A percentile compares a stretch with the other conserved stretches of the same genome.
Conservation (phyloP, 306 rosid species). For the Cicer yamashitae region DNA sequence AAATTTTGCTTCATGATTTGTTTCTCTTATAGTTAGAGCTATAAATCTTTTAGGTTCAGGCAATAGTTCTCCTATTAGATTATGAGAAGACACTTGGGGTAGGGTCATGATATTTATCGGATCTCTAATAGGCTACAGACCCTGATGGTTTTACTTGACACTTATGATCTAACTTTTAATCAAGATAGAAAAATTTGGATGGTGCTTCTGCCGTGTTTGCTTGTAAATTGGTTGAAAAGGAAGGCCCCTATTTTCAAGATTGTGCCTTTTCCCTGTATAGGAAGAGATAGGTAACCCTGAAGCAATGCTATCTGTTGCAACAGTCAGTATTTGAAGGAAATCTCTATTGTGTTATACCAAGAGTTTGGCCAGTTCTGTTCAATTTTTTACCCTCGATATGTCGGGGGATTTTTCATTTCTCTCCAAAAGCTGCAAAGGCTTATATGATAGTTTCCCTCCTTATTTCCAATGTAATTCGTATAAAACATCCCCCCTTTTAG, state of each 20-base stretch:
- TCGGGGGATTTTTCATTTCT: too few relatives aligned
- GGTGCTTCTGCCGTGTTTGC: not conserved
- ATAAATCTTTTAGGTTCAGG: constrained; percentile 5
- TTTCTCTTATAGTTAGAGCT: constrained; percentile 7
- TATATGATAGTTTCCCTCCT: not conserved
- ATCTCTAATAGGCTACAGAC: not conserved
- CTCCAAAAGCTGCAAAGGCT: constrained; percentile 6
- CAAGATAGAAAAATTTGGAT: constrained; percentile 4
- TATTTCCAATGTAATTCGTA: not conserved
- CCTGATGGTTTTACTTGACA: not conserved
- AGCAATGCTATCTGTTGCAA: not conserved
- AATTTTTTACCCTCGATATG: not conserved
- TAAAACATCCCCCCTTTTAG: not conserved
- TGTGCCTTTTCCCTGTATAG: not conserved
- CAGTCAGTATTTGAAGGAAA: constrained; percentile 8
- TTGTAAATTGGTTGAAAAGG: not conserved
- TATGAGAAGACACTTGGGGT: constrained; percentile 1
- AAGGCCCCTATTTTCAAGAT: constrained; percentile 4
- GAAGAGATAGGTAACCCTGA: too few relatives aligned
- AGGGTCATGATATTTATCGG: not conserved
- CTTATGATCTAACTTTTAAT: constrained; percentile 3
- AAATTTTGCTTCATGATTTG: constrained; percentile 16
- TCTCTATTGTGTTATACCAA: not conserved
- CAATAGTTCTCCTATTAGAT: constrained; percentile 15
- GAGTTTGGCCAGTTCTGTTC: not conserved